Evolutionary conservation across 208 protist genomes (phyloP).

Genomic region (Wallacemonas collosoma): DNA sequence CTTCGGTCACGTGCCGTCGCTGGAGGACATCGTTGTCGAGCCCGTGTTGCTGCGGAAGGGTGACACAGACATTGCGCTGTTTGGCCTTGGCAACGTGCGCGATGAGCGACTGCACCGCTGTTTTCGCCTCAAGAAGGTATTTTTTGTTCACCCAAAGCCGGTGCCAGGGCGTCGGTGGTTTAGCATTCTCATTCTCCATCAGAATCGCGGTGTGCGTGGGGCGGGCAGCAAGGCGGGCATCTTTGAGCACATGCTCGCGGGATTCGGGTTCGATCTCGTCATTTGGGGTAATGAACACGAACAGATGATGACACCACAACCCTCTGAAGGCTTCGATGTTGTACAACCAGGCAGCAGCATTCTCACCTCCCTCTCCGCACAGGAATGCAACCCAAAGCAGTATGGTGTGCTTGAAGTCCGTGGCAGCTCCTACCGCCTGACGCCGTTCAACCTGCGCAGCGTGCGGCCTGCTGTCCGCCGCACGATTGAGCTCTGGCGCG

Average conservation of each 20-base stretch:
- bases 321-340: constrained; percentile 87
- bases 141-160: constrained; percentile 85
- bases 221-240: constrained; percentile 87
- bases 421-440: constrained; percentile 82
- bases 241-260: constrained; percentile 91
- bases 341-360: constrained; percentile 98
- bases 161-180: constrained; percentile 91
- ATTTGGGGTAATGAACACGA: constrained; percentile 99
- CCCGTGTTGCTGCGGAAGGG: constrained; percentile 95
- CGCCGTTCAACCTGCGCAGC: constrained; percentile 85
- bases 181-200: constrained; percentile 97
- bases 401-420: constrained; percentile 88
- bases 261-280: constrained; percentile 95
- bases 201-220: constrained; percentile 94
- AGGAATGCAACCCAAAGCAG: constrained; percentile 96
- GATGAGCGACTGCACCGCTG: constrained; percentile 98
- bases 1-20: constrained; percentile 95
- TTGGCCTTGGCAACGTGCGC: constrained; percentile 97
- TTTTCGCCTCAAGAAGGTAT: constrained; percentile 95
- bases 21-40: constrained; percentile 94
- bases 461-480: constrained; percentile 93
- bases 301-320: constrained; percentile 92
- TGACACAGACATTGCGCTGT: constrained; percentile 96
- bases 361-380: constrained; percentile 92
- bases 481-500: constrained; percentile 72